Conservation (phyloP, 345 rosid species). For the Eucalyptus victrix region DNA sequence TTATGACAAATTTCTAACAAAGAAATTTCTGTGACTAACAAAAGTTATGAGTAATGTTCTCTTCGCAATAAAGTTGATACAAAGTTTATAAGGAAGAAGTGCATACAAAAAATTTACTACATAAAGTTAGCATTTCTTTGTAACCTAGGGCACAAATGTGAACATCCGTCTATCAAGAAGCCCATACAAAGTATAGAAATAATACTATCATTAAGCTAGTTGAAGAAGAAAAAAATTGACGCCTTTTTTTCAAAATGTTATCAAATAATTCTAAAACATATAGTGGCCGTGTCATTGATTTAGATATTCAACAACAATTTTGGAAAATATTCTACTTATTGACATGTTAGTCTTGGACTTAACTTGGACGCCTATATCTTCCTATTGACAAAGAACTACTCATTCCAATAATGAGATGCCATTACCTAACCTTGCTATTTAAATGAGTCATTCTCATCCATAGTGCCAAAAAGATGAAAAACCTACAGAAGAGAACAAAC, state of each 20-base stretch:
- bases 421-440: not conserved
- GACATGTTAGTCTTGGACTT: not conserved
- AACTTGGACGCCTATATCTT: not conserved
- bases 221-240: too few species aligned
- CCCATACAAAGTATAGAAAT: not conserved
- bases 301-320: not conserved
- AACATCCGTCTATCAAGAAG: not conserved
- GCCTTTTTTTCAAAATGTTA: not conserved
- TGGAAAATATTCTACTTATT: not conserved
- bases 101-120: not conserved
- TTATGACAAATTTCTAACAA: not conserved
- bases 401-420: not conserved
- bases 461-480: not conserved
- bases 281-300: too few species aligned
- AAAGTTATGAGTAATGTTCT: not conserved
- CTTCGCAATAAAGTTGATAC: not conserved
- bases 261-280: rapidly evolving
- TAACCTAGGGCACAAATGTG: not conserved
- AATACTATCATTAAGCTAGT: not conserved
- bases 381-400: not conserved
- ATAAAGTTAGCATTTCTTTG: too few species aligned
- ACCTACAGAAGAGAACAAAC: not conserved
- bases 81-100: not conserved
- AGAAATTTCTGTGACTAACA: rapidly evolving
- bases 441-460: too few species aligned